phyloP scores from a whole-genome alignment of 2,329 filamentous ascomycete species.

The Annulohypoxylon truncatum region DNA sequence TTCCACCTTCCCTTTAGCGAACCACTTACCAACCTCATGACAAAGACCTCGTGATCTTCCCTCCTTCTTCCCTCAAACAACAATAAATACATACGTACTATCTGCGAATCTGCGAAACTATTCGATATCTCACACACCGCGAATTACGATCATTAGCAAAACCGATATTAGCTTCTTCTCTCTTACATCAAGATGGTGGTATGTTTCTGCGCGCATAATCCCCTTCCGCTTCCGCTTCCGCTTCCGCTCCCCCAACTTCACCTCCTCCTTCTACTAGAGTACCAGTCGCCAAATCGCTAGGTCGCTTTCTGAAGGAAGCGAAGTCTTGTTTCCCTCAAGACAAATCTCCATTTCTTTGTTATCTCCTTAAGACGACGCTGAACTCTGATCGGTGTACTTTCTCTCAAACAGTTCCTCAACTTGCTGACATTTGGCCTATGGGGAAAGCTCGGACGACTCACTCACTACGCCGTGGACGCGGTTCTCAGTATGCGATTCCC shows the following conservation, averaged over 20 bases:
- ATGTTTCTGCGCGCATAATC: conserved; percentile 30
- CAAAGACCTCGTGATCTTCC: conserved; percentile 33
- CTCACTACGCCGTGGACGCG: conserved; percentile 96
- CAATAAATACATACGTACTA: conserved; percentile 1
- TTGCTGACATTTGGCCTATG: conserved; percentile 75
- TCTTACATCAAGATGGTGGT: conserved; percentile 35
- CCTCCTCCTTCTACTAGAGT: conserved; percentile 9
- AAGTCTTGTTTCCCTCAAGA: conserved; percentile 3
- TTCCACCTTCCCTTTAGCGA: conserved; percentile 21
- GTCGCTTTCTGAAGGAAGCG: conserved; percentile 11
- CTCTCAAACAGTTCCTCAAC: conserved; percentile 66
- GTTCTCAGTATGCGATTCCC: conserved; percentile 76
- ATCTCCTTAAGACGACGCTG: conserved; percentile 51
- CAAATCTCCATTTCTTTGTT: neutral
- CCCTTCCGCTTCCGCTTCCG: neutral
- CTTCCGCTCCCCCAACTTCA: neutral
- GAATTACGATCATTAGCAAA: conserved; percentile 5
- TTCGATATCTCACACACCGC: conserved; percentile 13
- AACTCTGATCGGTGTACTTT: conserved; percentile 48
- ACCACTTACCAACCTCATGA: conserved; percentile 20
- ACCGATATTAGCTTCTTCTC: neutral
- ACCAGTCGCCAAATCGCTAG: neutral
- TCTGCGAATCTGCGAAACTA: conserved; percentile 6
- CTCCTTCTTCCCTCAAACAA: conserved; percentile 18
- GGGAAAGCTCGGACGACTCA: conserved; percentile 88